Conservation (phyloP, 1,139 yeast species). For the Zygosaccharomyces pseudobailii region DNA sequence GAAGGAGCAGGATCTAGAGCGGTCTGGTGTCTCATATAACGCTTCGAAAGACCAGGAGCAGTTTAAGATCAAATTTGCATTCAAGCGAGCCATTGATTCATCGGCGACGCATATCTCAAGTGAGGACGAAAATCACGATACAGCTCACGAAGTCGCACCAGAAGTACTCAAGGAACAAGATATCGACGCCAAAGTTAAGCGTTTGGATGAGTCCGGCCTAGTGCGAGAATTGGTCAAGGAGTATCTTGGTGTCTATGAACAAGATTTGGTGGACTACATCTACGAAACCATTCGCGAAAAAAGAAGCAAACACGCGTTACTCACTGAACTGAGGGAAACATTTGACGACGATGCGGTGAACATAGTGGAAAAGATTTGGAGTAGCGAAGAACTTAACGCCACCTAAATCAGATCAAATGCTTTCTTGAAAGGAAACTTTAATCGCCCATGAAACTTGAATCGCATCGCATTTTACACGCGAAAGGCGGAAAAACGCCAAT, state of each 20-base stretch:
- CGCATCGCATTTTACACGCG: background rate
- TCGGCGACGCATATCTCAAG: conserved; percentile 1
- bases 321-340: conserved; percentile 29
- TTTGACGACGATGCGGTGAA: conserved; percentile 32
- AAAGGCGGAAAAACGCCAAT: conserved; percentile 1
- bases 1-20: background rate
- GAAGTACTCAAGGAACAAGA: conserved; percentile 15
- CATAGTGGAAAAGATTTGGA: conserved; percentile 30
- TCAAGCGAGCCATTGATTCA: conserved; percentile 22
- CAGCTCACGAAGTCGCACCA: background rate
- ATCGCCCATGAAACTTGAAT: conserved; percentile 2
- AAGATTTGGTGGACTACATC: conserved; percentile 32
- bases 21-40: background rate
- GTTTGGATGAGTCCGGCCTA: conserved; percentile 17
- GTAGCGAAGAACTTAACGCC: conserved; percentile 6
- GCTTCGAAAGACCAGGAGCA: conserved; percentile 1
- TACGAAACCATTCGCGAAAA: conserved; percentile 27
- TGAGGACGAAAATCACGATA: conserved; percentile 1
- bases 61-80: conserved; percentile 24
- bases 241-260: conserved; percentile 32
- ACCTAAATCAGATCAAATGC: background rate
- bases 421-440: background rate
- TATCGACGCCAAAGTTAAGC: conserved; percentile 13
- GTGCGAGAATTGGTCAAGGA: conserved; percentile 32
- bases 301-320: conserved; percentile 19